Conservation (phyloP, 2,329 filamentous ascomycete species). For the Diaporthe sp. region DNA sequence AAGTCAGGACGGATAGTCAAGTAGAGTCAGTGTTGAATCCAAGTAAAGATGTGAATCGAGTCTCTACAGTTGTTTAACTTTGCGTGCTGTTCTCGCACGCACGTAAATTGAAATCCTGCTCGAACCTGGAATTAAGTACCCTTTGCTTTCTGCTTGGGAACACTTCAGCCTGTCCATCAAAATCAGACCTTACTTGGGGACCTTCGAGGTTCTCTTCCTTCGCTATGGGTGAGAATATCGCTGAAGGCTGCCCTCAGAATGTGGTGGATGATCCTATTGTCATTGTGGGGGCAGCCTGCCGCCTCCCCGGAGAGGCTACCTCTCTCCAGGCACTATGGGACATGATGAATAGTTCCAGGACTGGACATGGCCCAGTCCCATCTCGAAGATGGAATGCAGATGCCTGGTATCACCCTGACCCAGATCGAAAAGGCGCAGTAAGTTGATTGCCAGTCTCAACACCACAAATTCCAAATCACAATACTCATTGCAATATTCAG, state of each 20-base stretch:
- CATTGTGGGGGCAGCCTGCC: conserved; percentile 63
- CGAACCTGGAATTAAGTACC: too few species aligned
- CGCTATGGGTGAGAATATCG: not conserved
- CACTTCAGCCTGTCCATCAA: not conserved
- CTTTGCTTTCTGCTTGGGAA: too few species aligned
- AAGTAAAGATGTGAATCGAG: too few species aligned
- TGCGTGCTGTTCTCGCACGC: too few species aligned
- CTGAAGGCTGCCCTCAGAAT: not conserved
- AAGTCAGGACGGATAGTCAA: too few species aligned
- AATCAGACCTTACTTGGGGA: not conserved
- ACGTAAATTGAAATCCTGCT: too few species aligned
- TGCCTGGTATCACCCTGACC: conserved; percentile 23
- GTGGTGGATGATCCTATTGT: conserved; percentile 54
- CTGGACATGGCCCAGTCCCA: not conserved
- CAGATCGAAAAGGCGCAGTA: conserved; percentile 18
- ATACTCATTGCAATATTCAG: not conserved
- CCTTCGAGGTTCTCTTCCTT: not conserved
- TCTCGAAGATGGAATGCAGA: not conserved
- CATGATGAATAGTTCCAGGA: conserved; percentile 24
- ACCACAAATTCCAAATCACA: not conserved
- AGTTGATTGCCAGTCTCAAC: not conserved
- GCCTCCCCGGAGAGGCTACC: conserved; percentile 58
- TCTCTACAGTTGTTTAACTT: too few species aligned
- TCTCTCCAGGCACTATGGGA: conserved; percentile 61
- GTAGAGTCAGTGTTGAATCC: too few species aligned